Percentiles rank a stretch among this genome's conserved stretches.
Evolutionary conservation across 371 early-diverging fungal genomes (phyloP).

Genomic region (Mortierella sp.): DNA sequence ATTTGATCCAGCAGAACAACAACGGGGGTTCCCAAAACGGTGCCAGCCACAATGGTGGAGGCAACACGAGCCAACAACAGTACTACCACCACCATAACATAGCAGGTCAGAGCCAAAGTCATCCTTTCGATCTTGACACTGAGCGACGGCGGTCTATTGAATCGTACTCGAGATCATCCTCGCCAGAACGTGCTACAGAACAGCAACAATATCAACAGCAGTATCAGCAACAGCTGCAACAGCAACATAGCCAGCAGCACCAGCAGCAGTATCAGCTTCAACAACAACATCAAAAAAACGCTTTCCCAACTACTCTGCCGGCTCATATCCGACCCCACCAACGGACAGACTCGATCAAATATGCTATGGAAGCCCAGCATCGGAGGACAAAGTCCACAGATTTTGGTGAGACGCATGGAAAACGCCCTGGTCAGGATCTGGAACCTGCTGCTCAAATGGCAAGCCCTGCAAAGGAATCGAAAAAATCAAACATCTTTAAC

Average conservation of each 20-base stretch:
- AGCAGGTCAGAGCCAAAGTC: constrained; percentile 7
- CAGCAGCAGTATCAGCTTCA: constrained; percentile 10
- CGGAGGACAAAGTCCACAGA: constrained; percentile 50
- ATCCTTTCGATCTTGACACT: constrained; percentile 11
- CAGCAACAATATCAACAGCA: constrained; percentile 17
- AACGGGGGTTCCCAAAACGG: neutral
- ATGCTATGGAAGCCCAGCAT: constrained; percentile 23
- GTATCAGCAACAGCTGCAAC: constrained; percentile 1
- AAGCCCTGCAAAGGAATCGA: constrained; percentile 37
- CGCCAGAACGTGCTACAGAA: constrained; percentile 25
- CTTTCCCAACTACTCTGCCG: constrained; percentile 15
- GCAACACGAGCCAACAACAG: neutral
- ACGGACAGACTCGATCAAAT: constrained; percentile 41
- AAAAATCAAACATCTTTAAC: constrained; percentile 23
- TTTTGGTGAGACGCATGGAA: constrained; percentile 30
- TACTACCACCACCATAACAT: constrained; percentile 10
- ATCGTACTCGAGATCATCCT: constrained; percentile 34
- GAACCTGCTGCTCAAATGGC: constrained; percentile 13
- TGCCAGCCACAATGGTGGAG: neutral
- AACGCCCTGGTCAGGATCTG: constrained; percentile 27
- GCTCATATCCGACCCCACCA: constrained; percentile 29
- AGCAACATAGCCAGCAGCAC: constrained; percentile 7
- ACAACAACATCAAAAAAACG: constrained; percentile 3
- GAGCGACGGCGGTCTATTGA: constrained; percentile 31
- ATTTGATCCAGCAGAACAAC: neutral